Conservation (phyloP, 2,329 filamentous ascomycete genomes). For the Xylaria sp. region DNA sequence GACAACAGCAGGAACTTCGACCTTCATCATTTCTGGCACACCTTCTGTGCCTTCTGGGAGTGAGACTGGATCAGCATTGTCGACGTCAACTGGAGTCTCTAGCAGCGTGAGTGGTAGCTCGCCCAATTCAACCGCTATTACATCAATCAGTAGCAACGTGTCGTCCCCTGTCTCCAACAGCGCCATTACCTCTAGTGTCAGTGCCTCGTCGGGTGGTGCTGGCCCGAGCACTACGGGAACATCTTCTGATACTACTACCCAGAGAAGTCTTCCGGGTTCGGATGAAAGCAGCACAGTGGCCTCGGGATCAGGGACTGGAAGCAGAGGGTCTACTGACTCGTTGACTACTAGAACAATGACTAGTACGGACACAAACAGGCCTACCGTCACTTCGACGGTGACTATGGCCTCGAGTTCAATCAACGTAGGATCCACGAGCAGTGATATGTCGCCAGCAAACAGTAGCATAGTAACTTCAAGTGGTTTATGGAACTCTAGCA, state of each 20-base stretch:
- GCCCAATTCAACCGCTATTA: background rate
- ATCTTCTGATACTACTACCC: background rate
- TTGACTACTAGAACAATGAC: background rate
- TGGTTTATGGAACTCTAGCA: constrained; percentile 2
- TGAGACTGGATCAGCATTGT: background rate
- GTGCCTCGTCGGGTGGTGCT: background rate
- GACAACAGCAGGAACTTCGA: background rate
- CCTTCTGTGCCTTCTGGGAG: background rate
- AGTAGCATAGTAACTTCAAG: background rate
- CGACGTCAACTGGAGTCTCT: background rate
- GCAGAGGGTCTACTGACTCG: background rate
- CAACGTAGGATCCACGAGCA: background rate
- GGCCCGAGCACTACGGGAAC: background rate
- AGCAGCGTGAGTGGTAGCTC: background rate
- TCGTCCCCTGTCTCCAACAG: background rate
- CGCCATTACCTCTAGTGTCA: background rate
- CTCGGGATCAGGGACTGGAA: background rate
- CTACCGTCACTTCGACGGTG: constrained; percentile 1
- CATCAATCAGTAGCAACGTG: background rate
- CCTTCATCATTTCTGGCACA: background rate
- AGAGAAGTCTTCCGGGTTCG: background rate
- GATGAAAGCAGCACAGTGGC: background rate
- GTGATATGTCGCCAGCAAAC: background rate
- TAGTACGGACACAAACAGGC: background rate
- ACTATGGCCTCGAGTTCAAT: background rate